Conservation (phyloP, 2,329 filamentous ascomycete genomes). For the Lachnellula arida region DNA sequence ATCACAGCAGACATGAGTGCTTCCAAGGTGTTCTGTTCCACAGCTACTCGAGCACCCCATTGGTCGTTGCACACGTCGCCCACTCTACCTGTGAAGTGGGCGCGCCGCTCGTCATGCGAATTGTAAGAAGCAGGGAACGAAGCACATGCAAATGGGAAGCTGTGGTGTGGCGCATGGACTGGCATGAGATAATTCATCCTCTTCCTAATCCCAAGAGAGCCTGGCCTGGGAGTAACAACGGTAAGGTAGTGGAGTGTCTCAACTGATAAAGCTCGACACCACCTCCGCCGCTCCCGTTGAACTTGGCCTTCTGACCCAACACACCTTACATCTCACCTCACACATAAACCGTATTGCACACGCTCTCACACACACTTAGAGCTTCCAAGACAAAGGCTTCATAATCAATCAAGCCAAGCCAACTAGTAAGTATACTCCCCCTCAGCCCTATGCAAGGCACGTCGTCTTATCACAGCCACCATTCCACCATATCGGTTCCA, state of each 20-base stretch:
- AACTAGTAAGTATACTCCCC: not conserved
- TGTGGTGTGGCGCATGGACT: constrained; percentile 10
- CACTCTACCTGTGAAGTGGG: no score
- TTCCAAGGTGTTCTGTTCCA: not conserved
- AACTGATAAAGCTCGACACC: constrained; percentile 6
- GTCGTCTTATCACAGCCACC: not conserved
- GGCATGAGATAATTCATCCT: not conserved
- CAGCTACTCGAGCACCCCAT: not conserved
- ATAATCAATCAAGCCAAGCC: not conserved
- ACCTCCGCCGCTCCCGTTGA: constrained; percentile 1
- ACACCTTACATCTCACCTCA: no score
- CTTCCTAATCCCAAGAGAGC: no score
- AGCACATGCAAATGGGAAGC: constrained; percentile 12
- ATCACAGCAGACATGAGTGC: not conserved
- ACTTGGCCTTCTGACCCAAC: constrained; percentile 5
- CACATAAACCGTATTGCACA: not conserved
- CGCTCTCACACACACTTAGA: not conserved
- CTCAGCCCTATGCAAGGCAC: constrained; percentile 12
- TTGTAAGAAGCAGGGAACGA: constrained; percentile 7
- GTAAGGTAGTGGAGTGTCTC: no score
- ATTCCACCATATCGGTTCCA: not conserved
- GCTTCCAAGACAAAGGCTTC: not conserved
- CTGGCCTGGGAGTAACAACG: no score
- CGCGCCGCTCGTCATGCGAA: constrained; percentile 9
- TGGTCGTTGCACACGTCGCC: not conserved